Conservation (phyloP, 345 rosid species). For the Conringia planisiliqua region DNA sequence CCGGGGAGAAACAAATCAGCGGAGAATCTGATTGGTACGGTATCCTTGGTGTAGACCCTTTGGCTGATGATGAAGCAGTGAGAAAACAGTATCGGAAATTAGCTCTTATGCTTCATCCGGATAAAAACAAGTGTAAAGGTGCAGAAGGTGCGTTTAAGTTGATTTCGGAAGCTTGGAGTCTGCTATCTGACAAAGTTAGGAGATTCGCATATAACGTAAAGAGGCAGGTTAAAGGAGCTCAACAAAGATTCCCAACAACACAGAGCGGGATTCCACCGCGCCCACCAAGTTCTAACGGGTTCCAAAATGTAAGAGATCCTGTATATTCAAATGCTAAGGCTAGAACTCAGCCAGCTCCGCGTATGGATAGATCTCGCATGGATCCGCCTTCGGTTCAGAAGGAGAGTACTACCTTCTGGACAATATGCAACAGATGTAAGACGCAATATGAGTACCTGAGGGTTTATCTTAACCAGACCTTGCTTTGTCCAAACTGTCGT, state of each 20-base stretch:
- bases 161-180: conserved; percentile 71
- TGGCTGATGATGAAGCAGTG: conserved; percentile 58
- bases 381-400: conserved; percentile 34
- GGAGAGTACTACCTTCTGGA: conserved; percentile 75
- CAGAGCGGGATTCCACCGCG: conserved; percentile 39
- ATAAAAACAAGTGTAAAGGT: conserved; percentile 79
- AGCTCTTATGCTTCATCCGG: conserved; percentile 78
- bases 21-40: conserved; percentile 87
- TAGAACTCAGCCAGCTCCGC: conserved; percentile 16
- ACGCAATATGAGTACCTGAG: conserved; percentile 79
- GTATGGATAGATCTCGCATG: conserved; percentile 21
- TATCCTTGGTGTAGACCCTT: conserved; percentile 58
- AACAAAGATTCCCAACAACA: conserved; percentile 25
- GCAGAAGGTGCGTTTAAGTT: conserved; percentile 89
- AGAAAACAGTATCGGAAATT: conserved; percentile 69
- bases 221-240: conserved; percentile 38
- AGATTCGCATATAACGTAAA: conserved; percentile 63
- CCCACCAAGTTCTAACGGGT: conserved; percentile 45
- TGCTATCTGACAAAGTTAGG: conserved; percentile 62
- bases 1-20: conserved; percentile 54
- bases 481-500: conserved; percentile 74
- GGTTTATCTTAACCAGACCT: conserved; percentile 68
- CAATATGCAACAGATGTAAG: conserved; percentile 67
- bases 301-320: conserved; percentile 35
- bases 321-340: conserved; percentile 31